phyloP scores from a whole-genome alignment of 306 rosid genomes.

The Gastrolobium bilobum region DNA sequence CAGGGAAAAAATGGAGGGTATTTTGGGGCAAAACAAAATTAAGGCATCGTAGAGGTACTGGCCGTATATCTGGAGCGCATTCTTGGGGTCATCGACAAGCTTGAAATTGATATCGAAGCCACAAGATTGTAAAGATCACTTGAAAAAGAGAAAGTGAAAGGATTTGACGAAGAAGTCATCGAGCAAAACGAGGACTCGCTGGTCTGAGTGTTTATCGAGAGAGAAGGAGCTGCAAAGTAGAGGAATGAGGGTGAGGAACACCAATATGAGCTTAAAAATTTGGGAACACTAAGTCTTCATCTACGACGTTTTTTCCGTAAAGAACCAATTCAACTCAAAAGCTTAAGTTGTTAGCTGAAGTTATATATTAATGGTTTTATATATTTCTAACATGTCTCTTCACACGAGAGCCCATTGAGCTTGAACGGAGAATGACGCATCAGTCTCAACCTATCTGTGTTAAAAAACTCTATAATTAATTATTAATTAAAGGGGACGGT shows the following conservation, averaged over 20 bases:
- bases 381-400: too few species aligned
- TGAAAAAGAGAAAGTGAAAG: constrained; percentile 86
- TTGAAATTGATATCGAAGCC: constrained; percentile 93
- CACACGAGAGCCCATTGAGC: too few species aligned
- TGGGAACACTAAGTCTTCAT: constrained; percentile 37
- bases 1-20: background rate
- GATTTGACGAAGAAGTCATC: constrained; percentile 90
- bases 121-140: constrained; percentile 76
- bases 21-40: constrained; percentile 80
- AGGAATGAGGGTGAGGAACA: constrained; percentile 64
- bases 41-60: constrained; percentile 86
- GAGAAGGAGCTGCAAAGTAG: constrained; percentile 74
- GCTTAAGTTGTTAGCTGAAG: too few species aligned
- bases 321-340: too few species aligned
- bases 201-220: constrained; percentile 75
- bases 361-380: too few species aligned
- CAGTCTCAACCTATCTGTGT: too few species aligned
- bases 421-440: too few species aligned
- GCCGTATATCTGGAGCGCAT: constrained; percentile 82
- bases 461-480: too few species aligned
- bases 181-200: constrained; percentile 82
- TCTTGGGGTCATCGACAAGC: constrained; percentile 92
- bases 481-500: too few species aligned
- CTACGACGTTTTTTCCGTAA: constrained; percentile 25
- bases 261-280: constrained; percentile 74